Evolutionary conservation across 2,329 filamentous ascomycete species (phyloP).

Genomic region (Aspergillus jensenii): DNA sequence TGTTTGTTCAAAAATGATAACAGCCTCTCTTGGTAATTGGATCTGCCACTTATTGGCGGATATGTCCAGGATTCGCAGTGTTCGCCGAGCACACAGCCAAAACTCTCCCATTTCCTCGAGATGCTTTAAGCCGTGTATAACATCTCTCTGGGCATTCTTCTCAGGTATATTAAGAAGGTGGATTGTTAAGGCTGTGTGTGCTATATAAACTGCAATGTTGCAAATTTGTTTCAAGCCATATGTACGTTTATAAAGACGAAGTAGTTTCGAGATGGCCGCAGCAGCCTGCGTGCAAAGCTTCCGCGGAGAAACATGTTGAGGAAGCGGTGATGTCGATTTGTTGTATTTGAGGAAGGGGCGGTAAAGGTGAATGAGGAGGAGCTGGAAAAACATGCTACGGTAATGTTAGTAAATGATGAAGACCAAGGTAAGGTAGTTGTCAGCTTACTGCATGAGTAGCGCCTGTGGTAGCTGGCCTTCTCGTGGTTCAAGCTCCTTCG

Average conservation of each 20-base stretch:
- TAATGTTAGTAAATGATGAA: conserved; percentile 17
- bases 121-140: conserved; percentile 86
- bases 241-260: conserved; percentile 87
- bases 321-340: conserved; percentile 76
- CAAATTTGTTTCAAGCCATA: conserved; percentile 92
- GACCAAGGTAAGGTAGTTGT: neutral
- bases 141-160: conserved; percentile 84
- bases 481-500: conserved; percentile 81
- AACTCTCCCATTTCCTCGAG: conserved; percentile 94
- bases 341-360: conserved; percentile 91
- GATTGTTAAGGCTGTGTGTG: conserved; percentile 90
- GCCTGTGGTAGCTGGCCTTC: conserved; percentile 88
- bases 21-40: conserved; percentile 80
- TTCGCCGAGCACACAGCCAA: conserved; percentile 86
- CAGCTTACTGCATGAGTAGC: conserved; percentile 76
- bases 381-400: conserved; percentile 90
- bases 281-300: conserved; percentile 90
- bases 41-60: conserved; percentile 88
- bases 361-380: conserved; percentile 94
- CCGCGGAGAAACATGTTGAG: conserved; percentile 82
- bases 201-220: conserved; percentile 94
- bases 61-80: conserved; percentile 79
- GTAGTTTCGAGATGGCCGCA: conserved; percentile 85
- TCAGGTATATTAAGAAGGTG: conserved; percentile 91
- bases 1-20: conserved; percentile 70